Percentiles rank a stretch among this genome's conserved stretches.
These are phyloP conservation scores for Nannochloropsis oceanica DNA, from an alignment of 108 stramenopile species.

Conservation along the genomic window DNA sequence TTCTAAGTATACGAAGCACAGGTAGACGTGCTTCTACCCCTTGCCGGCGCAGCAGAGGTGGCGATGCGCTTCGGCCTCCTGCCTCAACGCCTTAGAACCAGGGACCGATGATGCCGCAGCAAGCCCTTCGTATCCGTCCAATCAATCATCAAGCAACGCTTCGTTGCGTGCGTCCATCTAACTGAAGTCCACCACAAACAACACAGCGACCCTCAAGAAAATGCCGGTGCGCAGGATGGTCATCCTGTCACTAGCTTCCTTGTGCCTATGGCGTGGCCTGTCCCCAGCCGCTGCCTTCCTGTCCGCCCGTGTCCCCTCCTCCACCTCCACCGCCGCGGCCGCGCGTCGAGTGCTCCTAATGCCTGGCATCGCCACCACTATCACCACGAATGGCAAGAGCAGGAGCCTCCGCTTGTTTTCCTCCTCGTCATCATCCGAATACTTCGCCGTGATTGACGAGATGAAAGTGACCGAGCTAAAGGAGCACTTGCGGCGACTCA, in stretches of 20 bases:
- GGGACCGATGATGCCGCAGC: no score
- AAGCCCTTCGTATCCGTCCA: no score
- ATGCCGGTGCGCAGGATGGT: not conserved
- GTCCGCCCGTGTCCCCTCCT: not conserved
- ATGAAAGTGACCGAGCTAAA: not conserved
- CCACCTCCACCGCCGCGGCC: not conserved
- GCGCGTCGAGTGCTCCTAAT: not conserved
- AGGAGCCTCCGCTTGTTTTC: not conserved
- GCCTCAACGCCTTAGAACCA: no score
- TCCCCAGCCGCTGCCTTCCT: not conserved
- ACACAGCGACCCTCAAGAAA: not conserved
- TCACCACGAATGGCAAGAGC: no score
- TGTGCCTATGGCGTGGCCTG: not conserved
- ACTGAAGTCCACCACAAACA: no score
- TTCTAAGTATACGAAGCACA: no score
- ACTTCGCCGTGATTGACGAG: not conserved
- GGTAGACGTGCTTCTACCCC: no score
- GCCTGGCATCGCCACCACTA: not conserved
- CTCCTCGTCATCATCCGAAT: not conserved
- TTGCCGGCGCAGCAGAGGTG: no score
- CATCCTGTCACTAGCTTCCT: not conserved
- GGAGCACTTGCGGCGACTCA: not conserved
- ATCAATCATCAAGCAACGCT: no score
- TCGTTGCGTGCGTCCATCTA: no score
- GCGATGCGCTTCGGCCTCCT: no score